Conservation (phyloP, 768 basidiomycete species). For the Tremella yokohamensis region DNA sequence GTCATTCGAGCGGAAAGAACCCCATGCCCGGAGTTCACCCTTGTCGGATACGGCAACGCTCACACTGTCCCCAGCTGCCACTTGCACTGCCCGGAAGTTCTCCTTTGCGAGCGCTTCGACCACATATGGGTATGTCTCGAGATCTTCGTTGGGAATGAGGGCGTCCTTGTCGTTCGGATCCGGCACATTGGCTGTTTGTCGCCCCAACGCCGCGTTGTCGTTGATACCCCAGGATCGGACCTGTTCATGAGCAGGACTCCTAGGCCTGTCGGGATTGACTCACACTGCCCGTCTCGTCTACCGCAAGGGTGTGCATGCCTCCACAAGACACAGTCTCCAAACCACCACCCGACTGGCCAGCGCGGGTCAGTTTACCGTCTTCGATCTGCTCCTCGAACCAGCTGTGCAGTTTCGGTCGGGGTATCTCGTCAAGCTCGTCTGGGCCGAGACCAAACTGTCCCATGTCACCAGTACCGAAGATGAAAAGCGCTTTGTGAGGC, state of each 20-base stretch:
- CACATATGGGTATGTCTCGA: constrained; percentile 53
- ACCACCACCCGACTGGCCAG: constrained; percentile 54
- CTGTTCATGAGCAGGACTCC: constrained; percentile 11
- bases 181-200: constrained; percentile 62
- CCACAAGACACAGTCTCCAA: constrained; percentile 76
- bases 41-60: constrained; percentile 75
- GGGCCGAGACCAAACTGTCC: constrained; percentile 89
- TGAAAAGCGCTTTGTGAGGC: constrained; percentile 73
- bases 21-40: constrained; percentile 84
- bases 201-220: constrained; percentile 82
- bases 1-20: constrained; percentile 71
- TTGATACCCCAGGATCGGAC: constrained; percentile 57
- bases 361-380: constrained; percentile 65
- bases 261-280: constrained; percentile 47
- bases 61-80: constrained; percentile 82
- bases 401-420: constrained; percentile 67
- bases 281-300: constrained; percentile 86
- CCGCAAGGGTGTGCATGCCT: constrained; percentile 81
- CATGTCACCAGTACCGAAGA: constrained; percentile 87
- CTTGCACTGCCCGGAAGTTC: constrained; percentile 74
- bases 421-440: constrained; percentile 63
- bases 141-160: constrained; percentile 50
- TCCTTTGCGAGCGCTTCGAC: constrained; percentile 64
- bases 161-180: constrained; percentile 46
- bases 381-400: constrained; percentile 74